phyloP scores from a whole-genome alignment of 345 rosid genomes.

The Chamaenerion angustifolium region DNA sequence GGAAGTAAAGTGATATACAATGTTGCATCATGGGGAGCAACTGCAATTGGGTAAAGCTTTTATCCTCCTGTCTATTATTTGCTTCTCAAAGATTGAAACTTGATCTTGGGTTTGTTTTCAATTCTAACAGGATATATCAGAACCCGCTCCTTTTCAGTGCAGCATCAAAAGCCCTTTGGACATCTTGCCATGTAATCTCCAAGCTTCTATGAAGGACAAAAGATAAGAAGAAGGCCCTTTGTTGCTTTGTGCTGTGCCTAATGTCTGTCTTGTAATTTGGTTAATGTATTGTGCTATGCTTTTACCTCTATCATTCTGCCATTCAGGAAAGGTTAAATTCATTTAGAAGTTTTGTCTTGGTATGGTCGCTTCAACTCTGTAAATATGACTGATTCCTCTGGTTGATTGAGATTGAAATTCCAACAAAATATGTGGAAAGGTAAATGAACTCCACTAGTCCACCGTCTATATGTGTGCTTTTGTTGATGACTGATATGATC shows the following conservation, averaged over 20 bases:
- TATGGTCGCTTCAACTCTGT: no score
- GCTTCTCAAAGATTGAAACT: background rate
- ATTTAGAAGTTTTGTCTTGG: no score
- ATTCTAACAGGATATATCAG: conserved; percentile 64
- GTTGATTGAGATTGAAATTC: no score
- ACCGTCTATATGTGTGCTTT: no score
- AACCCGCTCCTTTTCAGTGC: conserved; percentile 63
- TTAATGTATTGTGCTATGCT: background rate
- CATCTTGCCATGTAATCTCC: conserved; percentile 70
- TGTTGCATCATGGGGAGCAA: conserved; percentile 97
- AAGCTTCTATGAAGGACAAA: conserved; percentile 49
- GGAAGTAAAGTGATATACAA: conserved; percentile 92
- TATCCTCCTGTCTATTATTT: background rate
- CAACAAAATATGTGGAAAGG: no score
- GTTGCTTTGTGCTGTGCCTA: conserved; percentile 2
- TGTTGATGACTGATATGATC: no score
- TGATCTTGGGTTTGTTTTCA: conserved; percentile 1
- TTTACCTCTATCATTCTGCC: no score
- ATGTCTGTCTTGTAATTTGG: conserved; percentile 11
- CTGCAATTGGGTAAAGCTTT: conserved; percentile 65
- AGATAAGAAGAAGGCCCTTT: no score
- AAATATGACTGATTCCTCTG: no score
- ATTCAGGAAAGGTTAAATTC: no score
- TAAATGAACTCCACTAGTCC: no score
- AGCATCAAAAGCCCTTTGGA: conserved; percentile 83